phyloP scores from a whole-genome alignment of 176 grass and related monocot species.

The Cenchrus purpureus region DNA sequence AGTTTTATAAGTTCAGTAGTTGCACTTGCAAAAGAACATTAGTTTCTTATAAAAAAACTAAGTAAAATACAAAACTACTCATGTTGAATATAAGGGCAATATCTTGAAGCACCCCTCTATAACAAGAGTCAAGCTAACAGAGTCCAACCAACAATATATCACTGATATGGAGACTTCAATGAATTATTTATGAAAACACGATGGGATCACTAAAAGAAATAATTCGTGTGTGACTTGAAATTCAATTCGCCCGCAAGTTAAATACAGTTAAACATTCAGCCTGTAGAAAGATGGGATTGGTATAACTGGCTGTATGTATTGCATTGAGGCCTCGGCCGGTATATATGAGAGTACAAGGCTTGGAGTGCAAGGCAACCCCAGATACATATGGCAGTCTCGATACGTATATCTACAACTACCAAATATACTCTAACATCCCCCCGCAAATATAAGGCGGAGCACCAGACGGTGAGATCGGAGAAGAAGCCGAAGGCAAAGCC shows the following conservation, averaged over 20 bases:
- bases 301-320: too few relatives aligned
- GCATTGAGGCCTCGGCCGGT: too few relatives aligned
- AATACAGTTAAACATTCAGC: constrained; percentile 13
- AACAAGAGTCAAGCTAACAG: not conserved
- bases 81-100: not conserved
- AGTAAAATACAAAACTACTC: not conserved
- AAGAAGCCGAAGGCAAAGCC: too few relatives aligned
- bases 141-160: not conserved
- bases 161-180: not conserved
- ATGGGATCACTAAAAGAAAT: constrained; percentile 1
- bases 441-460: too few relatives aligned
- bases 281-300: too few relatives aligned
- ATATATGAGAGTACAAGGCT: too few relatives aligned
- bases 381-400: too few relatives aligned
- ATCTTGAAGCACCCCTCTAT: not conserved
- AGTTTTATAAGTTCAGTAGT: constrained; percentile 20
- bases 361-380: too few relatives aligned
- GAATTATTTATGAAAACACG: not conserved
- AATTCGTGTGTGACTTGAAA: not conserved
- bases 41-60: constrained; percentile 1
- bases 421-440: too few relatives aligned
- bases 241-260: not conserved
- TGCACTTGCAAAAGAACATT: not conserved
- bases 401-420: too few relatives aligned
- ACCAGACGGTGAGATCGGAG: too few relatives aligned